phyloP scores from a whole-genome alignment of 2,329 filamentous ascomycete species.

The Neofusicoccum laricinum region DNA sequence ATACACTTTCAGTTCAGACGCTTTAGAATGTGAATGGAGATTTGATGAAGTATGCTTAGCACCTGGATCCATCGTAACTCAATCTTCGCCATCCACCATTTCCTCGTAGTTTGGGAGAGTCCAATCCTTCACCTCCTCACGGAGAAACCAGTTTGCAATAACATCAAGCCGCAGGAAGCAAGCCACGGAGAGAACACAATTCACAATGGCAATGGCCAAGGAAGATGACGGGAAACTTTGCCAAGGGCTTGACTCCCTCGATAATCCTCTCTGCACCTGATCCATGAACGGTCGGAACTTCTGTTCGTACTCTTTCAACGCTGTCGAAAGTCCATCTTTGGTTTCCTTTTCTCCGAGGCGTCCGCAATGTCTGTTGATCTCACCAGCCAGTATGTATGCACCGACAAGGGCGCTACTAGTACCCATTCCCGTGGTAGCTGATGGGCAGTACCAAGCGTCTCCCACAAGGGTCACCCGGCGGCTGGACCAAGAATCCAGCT shows the following conservation, averaged over 20 bases:
- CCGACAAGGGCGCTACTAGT: slow-evolving; percentile 47
- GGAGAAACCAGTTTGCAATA: slow-evolving; percentile 29
- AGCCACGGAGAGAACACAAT: slow-evolving; percentile 28
- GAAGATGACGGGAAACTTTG: slow-evolving; percentile 26
- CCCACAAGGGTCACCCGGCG: slow-evolving; percentile 53
- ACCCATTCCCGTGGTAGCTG: slow-evolving; percentile 51
- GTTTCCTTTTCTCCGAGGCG: neutral
- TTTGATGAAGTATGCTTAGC: too few relatives aligned
- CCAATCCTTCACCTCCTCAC: slow-evolving; percentile 36
- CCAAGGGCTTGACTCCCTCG: neutral
- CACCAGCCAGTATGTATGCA: slow-evolving; percentile 23
- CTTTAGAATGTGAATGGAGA: too few relatives aligned
- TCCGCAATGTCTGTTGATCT: slow-evolving; percentile 18
- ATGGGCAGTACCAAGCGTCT: slow-evolving; percentile 54
- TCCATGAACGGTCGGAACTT: slow-evolving; percentile 22
- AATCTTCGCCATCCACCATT: slow-evolving; percentile 5
- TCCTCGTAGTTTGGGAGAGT: slow-evolving; percentile 38
- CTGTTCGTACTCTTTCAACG: slow-evolving; percentile 25
- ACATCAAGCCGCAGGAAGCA: slow-evolving; percentile 37
- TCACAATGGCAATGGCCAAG: slow-evolving; percentile 32
- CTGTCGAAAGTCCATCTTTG: slow-evolving; percentile 19
- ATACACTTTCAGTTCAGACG: too few relatives aligned
- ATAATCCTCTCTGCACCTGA: slow-evolving; percentile 22
- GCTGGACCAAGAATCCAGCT: slow-evolving; percentile 42
- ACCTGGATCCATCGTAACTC: too few relatives aligned